Base-by-base conservation (phyloP, 2,329 filamentous ascomycete genomes). In the Aspergillus novofumigatus region DNA sequence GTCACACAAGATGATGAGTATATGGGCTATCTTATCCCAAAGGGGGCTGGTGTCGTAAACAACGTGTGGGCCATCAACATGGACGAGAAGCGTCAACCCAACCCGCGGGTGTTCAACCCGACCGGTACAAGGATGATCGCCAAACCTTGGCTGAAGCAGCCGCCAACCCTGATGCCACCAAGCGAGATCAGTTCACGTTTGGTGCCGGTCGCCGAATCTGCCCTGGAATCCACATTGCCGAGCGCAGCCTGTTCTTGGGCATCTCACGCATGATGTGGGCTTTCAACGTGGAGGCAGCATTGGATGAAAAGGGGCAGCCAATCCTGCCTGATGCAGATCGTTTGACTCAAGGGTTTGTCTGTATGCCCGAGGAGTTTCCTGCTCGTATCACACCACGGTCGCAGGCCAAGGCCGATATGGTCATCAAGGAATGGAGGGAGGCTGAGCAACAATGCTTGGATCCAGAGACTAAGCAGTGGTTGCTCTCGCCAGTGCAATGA, bases 131-230 rank as follows among this genome's bases (percentile, higher is more conserved):
- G 11, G 57, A 64, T 57, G 53, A 70, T 67, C 10, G 72, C 74
- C 48, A 67, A 61, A 45, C 70, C 67, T 17, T 68, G 49, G 72
- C 74, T 23, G 71, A 75, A 47, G 66, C 72, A 2, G 67, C 67
- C 4, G 60, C 59, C 0, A 71, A 77, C 23, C 59, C 73, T 0
- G 75, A 79, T 53, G 67, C 70, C 0, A 67, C 70, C 1, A 74
- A 81, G 63, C 74, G 81, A 14, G 82, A 84, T 50, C 77, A 80
- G 8, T 84, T 82, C 66, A 77, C 75, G 0, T 86, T 83, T 54
- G 83, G 83, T 21, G 80, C 79, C 8, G 83, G 83, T 1, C 74
- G 83, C 5, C 75, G 84, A 25, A 77, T 85, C 47, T 87, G 84
- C 66, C 83, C 80, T 3, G 84, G 84, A 0, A 81, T 83, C 29